A percentile compares a stretch with the other conserved stretches of the same genome.
phyloP scores from a whole-genome alignment of 345 rosid genomes.

The Rhodamnia rubescens region DNA sequence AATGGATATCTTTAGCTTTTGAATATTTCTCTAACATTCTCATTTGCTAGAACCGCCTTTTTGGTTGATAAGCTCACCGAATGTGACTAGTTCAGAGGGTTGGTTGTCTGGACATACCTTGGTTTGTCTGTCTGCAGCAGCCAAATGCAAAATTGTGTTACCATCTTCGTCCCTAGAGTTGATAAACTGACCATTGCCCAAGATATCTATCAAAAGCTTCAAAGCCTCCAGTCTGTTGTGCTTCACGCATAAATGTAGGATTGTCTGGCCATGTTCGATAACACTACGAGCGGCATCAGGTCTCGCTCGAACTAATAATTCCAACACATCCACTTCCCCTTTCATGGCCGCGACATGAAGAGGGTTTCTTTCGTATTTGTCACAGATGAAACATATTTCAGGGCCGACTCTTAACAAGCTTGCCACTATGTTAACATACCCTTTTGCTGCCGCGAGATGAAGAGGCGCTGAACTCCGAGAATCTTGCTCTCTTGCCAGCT shows the following conservation, averaged over 20 bases:
- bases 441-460: too few relatives aligned
- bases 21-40: too few relatives aligned
- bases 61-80: too few relatives aligned
- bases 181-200: not conserved
- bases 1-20: too few relatives aligned
- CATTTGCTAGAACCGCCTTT: too few relatives aligned
- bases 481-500: too few relatives aligned
- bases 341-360: slow-evolving; percentile 10
- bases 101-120: not conserved
- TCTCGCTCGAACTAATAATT: not conserved
- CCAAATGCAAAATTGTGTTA: slow-evolving; percentile 6
- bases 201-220: not conserved
- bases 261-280: not conserved
- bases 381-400: too few relatives aligned
- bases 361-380: slow-evolving; percentile 8
- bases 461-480: too few relatives aligned
- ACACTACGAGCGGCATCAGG: not conserved
- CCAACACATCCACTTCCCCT: slow-evolving; percentile 4
- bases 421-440: too few relatives aligned
- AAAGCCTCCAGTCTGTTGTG: not conserved
- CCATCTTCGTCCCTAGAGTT: not conserved
- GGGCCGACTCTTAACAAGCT: too few relatives aligned
- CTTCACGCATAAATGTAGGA: slow-evolving; percentile 1
- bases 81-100: too few relatives aligned
- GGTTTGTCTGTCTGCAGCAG: not conserved